Conservation (phyloP, 1,284 basidiomycete genomes). For the Leccinum pachyderme region DNA sequence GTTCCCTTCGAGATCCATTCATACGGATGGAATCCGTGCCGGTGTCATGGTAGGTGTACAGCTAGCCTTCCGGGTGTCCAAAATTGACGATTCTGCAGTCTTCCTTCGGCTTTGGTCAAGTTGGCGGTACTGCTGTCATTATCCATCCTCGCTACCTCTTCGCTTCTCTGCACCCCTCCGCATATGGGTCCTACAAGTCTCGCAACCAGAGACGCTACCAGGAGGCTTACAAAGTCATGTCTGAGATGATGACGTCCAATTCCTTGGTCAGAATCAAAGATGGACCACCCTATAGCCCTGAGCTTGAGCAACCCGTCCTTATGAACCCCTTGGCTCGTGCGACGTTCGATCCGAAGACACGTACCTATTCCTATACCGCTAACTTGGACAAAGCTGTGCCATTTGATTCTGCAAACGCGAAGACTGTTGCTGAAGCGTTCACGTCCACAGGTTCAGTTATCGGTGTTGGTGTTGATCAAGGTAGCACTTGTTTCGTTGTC, state of each 20-base stretch:
- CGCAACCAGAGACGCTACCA: constrained; percentile 71
- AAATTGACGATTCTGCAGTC: constrained; percentile 49
- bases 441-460: constrained; percentile 45
- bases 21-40: constrained; percentile 89
- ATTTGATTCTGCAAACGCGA: constrained; percentile 66
- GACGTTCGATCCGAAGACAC: constrained; percentile 77
- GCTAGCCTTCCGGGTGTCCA: not conserved
- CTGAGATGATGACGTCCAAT: constrained; percentile 91
- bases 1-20: constrained; percentile 96
- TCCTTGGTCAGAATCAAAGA: constrained; percentile 96
- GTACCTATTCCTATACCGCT: constrained; percentile 77
- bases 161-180: constrained; percentile 72
- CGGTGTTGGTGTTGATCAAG: constrained; percentile 87
- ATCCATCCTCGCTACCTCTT: constrained; percentile 92
- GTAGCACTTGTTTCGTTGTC: constrained; percentile 34
- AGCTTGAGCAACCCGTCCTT: constrained; percentile 86
- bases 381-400: constrained; percentile 57
- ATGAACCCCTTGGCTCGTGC: constrained; percentile 93
- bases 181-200: constrained; percentile 74
- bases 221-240: constrained; percentile 89
- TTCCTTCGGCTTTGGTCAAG: constrained; percentile 99
- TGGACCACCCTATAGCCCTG: constrained; percentile 84
- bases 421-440: constrained; percentile 57
- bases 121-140: constrained; percentile 89
- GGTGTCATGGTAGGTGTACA: constrained; percentile 72